phyloP scores from a whole-genome alignment of 2,329 filamentous ascomycete genomes.

The Aureobasidium sp. region DNA sequence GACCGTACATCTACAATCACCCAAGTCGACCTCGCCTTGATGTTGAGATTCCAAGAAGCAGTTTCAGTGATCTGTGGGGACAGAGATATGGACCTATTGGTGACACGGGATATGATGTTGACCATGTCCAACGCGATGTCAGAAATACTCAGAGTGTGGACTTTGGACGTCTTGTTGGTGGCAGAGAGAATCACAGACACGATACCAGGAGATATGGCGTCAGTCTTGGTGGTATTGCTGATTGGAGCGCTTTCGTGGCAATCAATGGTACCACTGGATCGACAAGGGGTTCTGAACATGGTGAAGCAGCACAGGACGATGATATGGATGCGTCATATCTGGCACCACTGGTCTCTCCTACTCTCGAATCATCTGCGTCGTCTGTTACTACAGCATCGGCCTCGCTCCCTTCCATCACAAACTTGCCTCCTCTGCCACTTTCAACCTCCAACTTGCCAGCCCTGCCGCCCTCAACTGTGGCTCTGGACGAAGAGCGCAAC shows the following conservation, averaged over 20 bases:
- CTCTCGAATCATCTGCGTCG: neutral
- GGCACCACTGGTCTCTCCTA: neutral
- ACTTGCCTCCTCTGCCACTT: neutral
- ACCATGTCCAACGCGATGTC: neutral
- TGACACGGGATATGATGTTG: neutral
- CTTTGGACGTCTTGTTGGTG: neutral
- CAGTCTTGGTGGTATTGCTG: neutral
- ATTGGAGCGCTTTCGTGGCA: neutral
- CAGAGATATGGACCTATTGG: slow-evolving; percentile 1
- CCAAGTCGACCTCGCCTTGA: neutral
- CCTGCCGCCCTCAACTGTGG: neutral
- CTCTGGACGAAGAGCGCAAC: neutral
- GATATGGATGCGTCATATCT: neutral
- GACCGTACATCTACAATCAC: slow-evolving; percentile 4
- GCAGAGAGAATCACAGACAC: neutral
- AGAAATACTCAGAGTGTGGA: neutral
- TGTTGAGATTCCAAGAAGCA: slow-evolving; percentile 4
- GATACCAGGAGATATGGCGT: neutral
- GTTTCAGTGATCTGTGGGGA: slow-evolving; percentile 12
- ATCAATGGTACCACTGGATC: neutral
- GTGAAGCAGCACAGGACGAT: neutral
- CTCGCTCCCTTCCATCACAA: neutral
- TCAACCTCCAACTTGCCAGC: neutral
- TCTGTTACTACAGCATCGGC: neutral
- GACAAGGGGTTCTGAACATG: neutral